These are phyloP conservation scores for Zoysia japonica DNA, from an alignment of 176 grass and related monocot genomes.

Conservation along the genomic window DNA sequence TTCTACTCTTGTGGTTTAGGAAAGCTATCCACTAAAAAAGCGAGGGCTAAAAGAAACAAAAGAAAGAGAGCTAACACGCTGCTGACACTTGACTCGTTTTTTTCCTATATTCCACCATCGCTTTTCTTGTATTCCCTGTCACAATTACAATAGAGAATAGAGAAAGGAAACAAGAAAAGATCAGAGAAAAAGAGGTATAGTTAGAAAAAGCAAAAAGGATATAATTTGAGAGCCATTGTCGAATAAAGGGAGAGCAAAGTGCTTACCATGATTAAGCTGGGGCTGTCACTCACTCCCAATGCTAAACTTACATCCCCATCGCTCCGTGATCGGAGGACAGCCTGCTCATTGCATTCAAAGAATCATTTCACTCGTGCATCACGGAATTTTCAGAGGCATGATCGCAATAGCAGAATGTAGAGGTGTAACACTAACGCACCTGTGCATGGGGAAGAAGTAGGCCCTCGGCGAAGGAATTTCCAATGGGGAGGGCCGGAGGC, in stretches of 20 bases:
- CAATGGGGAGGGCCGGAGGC: conserved; percentile 39
- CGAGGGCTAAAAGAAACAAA: conserved; percentile 42
- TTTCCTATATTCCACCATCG: conserved; percentile 60
- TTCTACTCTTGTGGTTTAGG: conserved; percentile 51
- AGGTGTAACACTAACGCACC: conserved; percentile 29
- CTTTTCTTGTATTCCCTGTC: conserved; percentile 74
- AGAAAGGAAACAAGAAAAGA: conserved; percentile 1
- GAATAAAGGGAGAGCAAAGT: conserved; percentile 36
- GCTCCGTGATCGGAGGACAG: conserved; percentile 73
- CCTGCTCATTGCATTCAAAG: conserved; percentile 51
- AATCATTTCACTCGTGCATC: conserved; percentile 40
- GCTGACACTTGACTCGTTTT: conserved; percentile 62
- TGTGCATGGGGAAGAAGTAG: conserved; percentile 68
- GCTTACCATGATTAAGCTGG: conserved; percentile 81
- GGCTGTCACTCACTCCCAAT: conserved; percentile 33
- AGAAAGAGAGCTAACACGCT: conserved; percentile 62
- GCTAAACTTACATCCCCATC: conserved; percentile 72
- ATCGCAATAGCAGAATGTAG: background rate
- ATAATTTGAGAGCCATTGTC: conserved; percentile 32
- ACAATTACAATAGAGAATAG: conserved; percentile 39
- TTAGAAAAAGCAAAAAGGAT: conserved; percentile 35
- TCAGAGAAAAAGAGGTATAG: conserved; percentile 22
- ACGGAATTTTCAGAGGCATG: background rate
- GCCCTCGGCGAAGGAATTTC: conserved; percentile 58
- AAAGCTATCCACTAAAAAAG: conserved; percentile 62